Evolutionary conservation across 345 rosid species (phyloP), one percentile per base, ranked within the genome.

Genomic region (Durio zibethinus): DNA sequence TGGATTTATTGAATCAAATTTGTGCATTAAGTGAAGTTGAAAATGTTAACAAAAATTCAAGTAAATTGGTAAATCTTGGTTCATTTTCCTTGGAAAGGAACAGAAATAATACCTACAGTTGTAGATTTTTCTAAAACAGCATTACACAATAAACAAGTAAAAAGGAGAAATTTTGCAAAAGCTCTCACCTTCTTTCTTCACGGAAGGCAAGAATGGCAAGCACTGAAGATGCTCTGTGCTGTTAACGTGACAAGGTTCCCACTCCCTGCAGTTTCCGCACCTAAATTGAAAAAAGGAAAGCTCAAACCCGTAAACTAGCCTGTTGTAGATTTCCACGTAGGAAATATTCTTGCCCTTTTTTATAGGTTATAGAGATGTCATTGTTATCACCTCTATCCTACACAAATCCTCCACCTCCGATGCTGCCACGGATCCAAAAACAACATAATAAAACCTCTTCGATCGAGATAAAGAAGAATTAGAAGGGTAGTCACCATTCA

Each of bases 291-390:
- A 57, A 16, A 57, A 69, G 14, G 73, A 69, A 25, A 69, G 56
- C 73, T 69, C 73, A 23, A 69, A 69, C 10, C 73, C 73, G 25
- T 69, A 69, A 14, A 11, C n/a, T 5, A 69, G 73, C 10, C 48
- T 21, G 11, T n/a, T 11, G 21, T 27, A 20, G 54, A 69, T 69
- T 42, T 69, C 54, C 56, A 11, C 1, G 36, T 47, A 69, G 10
- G 73, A 69, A 29, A 69, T 21, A 38, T 42, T 69, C 4, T 23
- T 69, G 56, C 29, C 14, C 1, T 25, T 8, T 21, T 45, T 25
- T 5, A 23, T 10, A 21, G 54, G 43, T 2, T 23, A 42, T 10
- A 56, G 23, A 23, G 33, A 69, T n/a, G 73, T 43, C 35, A 69
- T 43, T 9, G 50, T 5, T 23, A 25, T 69, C 33, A 69, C 0